Evolutionary conservation across 345 rosid genomes (phyloP), one percentile per base, ranked within the genome.

Genomic region (Aurinia saxatilis): DNA sequence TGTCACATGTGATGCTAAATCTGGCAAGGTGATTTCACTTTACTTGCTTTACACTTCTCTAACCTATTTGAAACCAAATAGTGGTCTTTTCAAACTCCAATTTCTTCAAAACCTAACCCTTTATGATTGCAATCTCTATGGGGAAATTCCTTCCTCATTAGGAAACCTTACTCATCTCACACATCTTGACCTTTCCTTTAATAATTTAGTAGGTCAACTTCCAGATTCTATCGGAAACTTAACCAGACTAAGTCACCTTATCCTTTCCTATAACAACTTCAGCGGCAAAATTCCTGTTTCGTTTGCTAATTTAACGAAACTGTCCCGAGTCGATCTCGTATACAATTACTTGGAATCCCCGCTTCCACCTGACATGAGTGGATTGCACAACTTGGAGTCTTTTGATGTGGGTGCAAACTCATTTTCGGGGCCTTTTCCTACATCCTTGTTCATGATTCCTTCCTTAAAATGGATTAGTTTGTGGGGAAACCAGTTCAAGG

Each of bases 121-220:
- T 19, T 0, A 0, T 0, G 0, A 0, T 18, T 45, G 21, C 2
- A 1, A 8, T 14, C 55, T 60, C 7, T 4, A 35, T 8, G 68
- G 68, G 0, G 49, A 29, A 6, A 29, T 63, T 29, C 59, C 68
- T 16, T 63, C 41, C 50, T 50, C 41, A 17, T 12, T 63, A 0
- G 50, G 50, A 15, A 63, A 63, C 67, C 39, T 63, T 63, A 49
- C 67, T 25, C 10, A 11, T 38, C 67, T 63, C 49, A 48, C 25
- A 21, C 25, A 1, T 21, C 25, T 21, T 21, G 25, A 21, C 25
- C 66, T 62, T 49, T 2, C 2, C 4, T 21, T 1, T 21, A 21
- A 21, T 4, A 1, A 21, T 21, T 21, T 21, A 21, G 25, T 2
- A 21, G 25, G 25, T 21, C 25, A 21, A 21, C 2, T 21, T 21